A percentile compares a stretch with the other conserved stretches of the same genome.
Evolutionary conservation across 2,329 filamentous ascomycete genomes (phyloP).

Genomic region (Pyrenochaeta sp.): DNA sequence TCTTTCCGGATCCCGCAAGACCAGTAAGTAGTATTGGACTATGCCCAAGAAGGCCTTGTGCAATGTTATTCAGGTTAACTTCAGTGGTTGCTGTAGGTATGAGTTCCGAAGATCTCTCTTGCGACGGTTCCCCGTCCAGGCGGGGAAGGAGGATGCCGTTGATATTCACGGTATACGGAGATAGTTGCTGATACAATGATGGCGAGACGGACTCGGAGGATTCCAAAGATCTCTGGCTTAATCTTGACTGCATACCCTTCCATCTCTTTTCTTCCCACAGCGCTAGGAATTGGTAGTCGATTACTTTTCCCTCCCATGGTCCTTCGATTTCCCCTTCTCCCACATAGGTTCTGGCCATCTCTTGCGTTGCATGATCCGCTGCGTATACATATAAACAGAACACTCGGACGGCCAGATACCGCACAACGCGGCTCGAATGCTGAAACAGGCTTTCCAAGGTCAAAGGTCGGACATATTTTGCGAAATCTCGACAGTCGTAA

Average conservation of each 20-base stretch:
- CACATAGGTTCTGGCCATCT: slow-evolving; percentile 72
- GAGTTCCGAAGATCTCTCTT: slow-evolving; percentile 35
- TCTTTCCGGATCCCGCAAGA: slow-evolving; percentile 88
- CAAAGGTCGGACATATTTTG: slow-evolving; percentile 68
- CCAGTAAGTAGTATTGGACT: slow-evolving; percentile 84
- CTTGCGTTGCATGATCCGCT: slow-evolving; percentile 79
- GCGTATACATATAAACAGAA: slow-evolving; percentile 81
- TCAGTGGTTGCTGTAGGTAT: slow-evolving; percentile 76
- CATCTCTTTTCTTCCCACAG: slow-evolving; percentile 69
- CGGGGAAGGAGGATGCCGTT: slow-evolving; percentile 50
- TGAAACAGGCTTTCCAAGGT: slow-evolving; percentile 74
- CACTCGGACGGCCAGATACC: slow-evolving; percentile 82
- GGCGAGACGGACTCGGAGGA: neutral
- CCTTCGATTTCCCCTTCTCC: slow-evolving; percentile 70
- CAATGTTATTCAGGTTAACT: slow-evolving; percentile 74
- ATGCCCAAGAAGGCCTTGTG: slow-evolving; percentile 68
- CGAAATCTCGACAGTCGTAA: slow-evolving; percentile 75
- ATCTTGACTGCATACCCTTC: slow-evolving; percentile 27
- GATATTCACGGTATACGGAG: slow-evolving; percentile 42
- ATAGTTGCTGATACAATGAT: slow-evolving; percentile 30
- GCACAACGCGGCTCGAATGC: slow-evolving; percentile 65
- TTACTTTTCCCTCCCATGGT: slow-evolving; percentile 74
- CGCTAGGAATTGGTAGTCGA: slow-evolving; percentile 80
- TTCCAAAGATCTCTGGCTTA: slow-evolving; percentile 10
- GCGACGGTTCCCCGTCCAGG: slow-evolving; percentile 37